Base-by-base conservation (phyloP, 228 moss, liverwort and hornwort genomes). In the Sphagnum magellanicum region DNA sequence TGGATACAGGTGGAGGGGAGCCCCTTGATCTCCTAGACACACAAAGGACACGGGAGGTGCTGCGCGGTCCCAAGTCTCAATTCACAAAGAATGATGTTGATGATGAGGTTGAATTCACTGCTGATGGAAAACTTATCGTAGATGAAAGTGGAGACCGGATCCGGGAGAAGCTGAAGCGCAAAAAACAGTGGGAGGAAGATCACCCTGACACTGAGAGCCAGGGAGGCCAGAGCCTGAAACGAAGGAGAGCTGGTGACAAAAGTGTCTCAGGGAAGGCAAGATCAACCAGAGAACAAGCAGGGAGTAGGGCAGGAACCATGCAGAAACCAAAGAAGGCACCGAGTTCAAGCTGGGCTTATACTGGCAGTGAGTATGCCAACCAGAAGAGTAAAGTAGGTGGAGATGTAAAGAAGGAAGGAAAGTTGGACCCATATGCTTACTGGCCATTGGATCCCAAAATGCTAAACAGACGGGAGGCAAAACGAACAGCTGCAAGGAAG, bases 371-470 rank as follows among this genome's bases (percentile, higher is more conserved):
- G 68, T 97, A 97, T 65, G 93, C 87, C 17, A 97, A 87, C 75
- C 87, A 84, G 72, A 93, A 91, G 68, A 90, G 85, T 62, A 90
- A 87, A 73, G 81, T 83, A 50, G 81, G 87, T 72, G 97, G 93
- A 15, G 93, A 98, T 66, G 80, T 91, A 50, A 91, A 91, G 83
- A 87, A 77, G 67, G 87, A 91, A 53, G 93, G 93, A 49, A 98
- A 91, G 79, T 64, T 88, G 53, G 97, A 97, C 48, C 97, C 97
- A 1, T 98, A 91, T 83, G 97, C 97, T 4, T 97, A 97, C 67
- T 93, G 91, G 91, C 91, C 97, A 47, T 74, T 93, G 52, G 95
- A 93, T 81, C 91, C 90, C 10, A 98, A 98, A 70, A 90, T 90
- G 60, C 77, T 90, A 59, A 90, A 91, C 50, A 75, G 91, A 64